phyloP scores from a whole-genome alignment of 352 stramenopile genomes.

The Blastocystis sp. region DNA sequence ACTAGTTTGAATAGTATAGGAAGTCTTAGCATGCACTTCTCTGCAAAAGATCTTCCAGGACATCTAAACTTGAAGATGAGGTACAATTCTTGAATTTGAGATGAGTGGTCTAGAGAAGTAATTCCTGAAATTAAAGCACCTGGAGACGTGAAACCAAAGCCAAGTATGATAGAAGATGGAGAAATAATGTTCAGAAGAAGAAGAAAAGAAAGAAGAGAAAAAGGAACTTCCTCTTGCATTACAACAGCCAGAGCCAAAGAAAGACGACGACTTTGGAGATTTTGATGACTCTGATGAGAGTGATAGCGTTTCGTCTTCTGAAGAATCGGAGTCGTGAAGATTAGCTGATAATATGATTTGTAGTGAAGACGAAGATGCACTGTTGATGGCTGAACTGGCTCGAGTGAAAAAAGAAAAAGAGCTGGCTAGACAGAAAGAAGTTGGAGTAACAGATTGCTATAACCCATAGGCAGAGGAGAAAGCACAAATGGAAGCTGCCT shows the following conservation, averaged over 20 bases:
- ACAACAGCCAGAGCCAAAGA: slow-evolving; percentile 75
- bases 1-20: neutral
- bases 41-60: slow-evolving; percentile 78
- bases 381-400: slow-evolving; percentile 91
- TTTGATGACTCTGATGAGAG: slow-evolving; percentile 83
- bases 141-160: slow-evolving; percentile 69
- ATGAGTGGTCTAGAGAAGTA: neutral
- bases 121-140: slow-evolving; percentile 8
- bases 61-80: slow-evolving; percentile 81
- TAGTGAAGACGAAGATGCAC: slow-evolving; percentile 92
- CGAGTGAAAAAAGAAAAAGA: slow-evolving; percentile 95
- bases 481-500: slow-evolving; percentile 77
- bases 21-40: slow-evolving; percentile 78
- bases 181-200: slow-evolving; percentile 77
- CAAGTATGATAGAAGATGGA: slow-evolving; percentile 79
- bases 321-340: slow-evolving; percentile 75
- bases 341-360: slow-evolving; percentile 77
- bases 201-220: slow-evolving; percentile 79
- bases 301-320: slow-evolving; percentile 20
- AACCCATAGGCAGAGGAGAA: slow-evolving; percentile 76
- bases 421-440: slow-evolving; percentile 83
- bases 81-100: slow-evolving; percentile 69
- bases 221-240: slow-evolving; percentile 79
- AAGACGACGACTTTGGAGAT: slow-evolving; percentile 83
- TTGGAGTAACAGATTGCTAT: slow-evolving; percentile 61